Base-by-base conservation (phyloP, 768 basidiomycete species). In the Coprinellus aureogranulatus region DNA sequence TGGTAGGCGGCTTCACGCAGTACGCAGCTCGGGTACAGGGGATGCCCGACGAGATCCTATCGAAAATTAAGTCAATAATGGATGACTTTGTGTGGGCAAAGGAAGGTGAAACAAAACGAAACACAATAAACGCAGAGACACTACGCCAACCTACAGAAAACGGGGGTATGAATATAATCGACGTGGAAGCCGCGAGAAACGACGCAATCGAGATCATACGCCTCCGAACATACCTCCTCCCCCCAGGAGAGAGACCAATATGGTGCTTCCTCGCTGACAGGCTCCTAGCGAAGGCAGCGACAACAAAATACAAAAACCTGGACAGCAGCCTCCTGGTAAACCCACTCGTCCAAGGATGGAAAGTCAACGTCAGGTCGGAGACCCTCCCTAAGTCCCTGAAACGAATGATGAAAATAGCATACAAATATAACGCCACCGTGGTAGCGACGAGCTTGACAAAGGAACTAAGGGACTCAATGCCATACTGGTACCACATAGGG, bases 11-110 rank as follows among this genome's bases (percentile, higher is more conserved):
- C 0, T 64, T 64, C 34, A 75, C 75, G 0, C 74, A 77, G 49
- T 78, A 73, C 64, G 59, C 70, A 0, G 67, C 72, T 0, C 45
- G 63, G 37, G 73, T 72, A 0, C 74, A 78, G 58, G 72, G 72
- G 0, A 77, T 78, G 75, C 75, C 75, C 0, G 47, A 59, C 18
- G 12, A 44, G 0, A 60, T 73, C 0, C 65, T 65, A 26, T 55
- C 63, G 2, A 20, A 28, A 11, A 55, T 77, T 0, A 22, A 54
- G 20, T 66, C 62, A 30, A 60, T 31, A 4, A 65, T 65, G 3
- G 20, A 60, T 1, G 55, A 65, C 4, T 75, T 74, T 27, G 61
- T 75, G 4, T 75, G 14, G 26, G 52, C 52, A 9, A 53, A 53
- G 22, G 22, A 68, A 69, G 55, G 59, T 2, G 57, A 62, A 0